These are phyloP conservation scores for Eruca vesicaria DNA, from an alignment of 441 rosid species.

Conservation along the genomic window DNA sequence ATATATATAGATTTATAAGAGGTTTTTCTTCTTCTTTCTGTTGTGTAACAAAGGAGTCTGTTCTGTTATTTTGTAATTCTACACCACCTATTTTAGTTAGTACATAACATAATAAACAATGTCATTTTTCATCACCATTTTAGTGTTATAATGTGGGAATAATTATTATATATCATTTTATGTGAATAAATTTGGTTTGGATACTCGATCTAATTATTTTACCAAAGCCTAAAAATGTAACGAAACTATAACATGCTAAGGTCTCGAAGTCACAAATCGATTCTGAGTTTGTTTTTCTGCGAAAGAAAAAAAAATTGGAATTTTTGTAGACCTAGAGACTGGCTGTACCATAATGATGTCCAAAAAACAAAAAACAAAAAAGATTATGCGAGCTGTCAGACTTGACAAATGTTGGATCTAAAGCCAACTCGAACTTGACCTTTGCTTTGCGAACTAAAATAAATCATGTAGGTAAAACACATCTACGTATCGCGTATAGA, in stretches of 20 bases:
- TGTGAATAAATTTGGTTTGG: not conserved
- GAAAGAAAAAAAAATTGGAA: no score
- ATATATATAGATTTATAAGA: not conserved
- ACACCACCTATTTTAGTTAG: not conserved
- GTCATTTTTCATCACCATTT: not conserved
- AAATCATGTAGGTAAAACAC: not conserved
- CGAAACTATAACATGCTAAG: no score
- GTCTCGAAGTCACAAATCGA: no score
- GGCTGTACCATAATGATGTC: no score
- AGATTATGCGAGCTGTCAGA: not conserved
- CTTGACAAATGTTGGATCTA: not conserved
- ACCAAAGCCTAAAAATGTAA: not conserved
- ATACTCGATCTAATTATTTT: no score
- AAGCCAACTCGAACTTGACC: not conserved
- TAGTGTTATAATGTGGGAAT: not conserved
- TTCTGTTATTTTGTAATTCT: not conserved
- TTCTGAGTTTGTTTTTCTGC: no score
- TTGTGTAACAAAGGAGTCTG: not conserved
- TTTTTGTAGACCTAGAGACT: no score
- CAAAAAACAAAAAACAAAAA: not conserved
- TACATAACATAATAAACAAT: not conserved
- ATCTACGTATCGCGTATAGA: not conserved
- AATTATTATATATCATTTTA: not conserved
- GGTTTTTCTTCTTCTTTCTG: not conserved
- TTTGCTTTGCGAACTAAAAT: not conserved